These are phyloP conservation scores for Brasilioporus rufonigricans DNA, from an alignment of 768 basidiomycete species.

Conservation along the genomic window DNA sequence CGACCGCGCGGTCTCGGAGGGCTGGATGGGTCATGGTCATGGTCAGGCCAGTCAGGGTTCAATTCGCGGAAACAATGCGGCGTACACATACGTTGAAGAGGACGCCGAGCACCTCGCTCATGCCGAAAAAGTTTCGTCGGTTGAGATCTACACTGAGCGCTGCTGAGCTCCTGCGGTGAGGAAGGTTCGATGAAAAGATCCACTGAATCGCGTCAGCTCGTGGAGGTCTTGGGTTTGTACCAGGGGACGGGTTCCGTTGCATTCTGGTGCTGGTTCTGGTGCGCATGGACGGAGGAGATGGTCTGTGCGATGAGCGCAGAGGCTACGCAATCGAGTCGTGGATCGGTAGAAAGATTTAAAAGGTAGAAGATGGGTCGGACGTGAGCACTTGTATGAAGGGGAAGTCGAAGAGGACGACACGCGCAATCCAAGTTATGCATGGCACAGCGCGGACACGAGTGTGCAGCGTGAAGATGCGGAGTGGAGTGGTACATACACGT, in stretches of 20 bases:
- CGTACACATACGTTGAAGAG: slow-evolving; percentile 60
- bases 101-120: slow-evolving; percentile 76
- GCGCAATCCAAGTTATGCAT: slow-evolving; percentile 16
- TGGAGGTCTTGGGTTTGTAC: slow-evolving; percentile 28
- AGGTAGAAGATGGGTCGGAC: slow-evolving; percentile 1
- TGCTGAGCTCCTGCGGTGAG: slow-evolving; percentile 56
- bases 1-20: slow-evolving; percentile 74
- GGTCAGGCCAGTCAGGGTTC: slow-evolving; percentile 10
- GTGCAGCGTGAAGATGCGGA: slow-evolving; percentile 25
- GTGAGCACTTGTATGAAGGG: slow-evolving; percentile 14
- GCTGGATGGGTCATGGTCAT: slow-evolving; percentile 41
- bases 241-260: slow-evolving; percentile 24
- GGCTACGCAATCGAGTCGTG: slow-evolving; percentile 6
- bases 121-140: slow-evolving; percentile 73
- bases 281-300: slow-evolving; percentile 23
- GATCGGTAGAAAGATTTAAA: not conserved
- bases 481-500: slow-evolving; percentile 27
- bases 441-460: slow-evolving; percentile 33
- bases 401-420: slow-evolving; percentile 19
- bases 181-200: slow-evolving; percentile 74
- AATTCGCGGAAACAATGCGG: not conserved
- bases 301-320: slow-evolving; percentile 11
- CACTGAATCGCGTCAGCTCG: slow-evolving; percentile 55
- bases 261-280: slow-evolving; percentile 21
- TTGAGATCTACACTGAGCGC: slow-evolving; percentile 58